Percentiles rank a stretch among this genome's conserved stretches.
Conservation (phyloP, 2,329 filamentous ascomycete genomes). For the Coleophoma cylindrospora region DNA sequence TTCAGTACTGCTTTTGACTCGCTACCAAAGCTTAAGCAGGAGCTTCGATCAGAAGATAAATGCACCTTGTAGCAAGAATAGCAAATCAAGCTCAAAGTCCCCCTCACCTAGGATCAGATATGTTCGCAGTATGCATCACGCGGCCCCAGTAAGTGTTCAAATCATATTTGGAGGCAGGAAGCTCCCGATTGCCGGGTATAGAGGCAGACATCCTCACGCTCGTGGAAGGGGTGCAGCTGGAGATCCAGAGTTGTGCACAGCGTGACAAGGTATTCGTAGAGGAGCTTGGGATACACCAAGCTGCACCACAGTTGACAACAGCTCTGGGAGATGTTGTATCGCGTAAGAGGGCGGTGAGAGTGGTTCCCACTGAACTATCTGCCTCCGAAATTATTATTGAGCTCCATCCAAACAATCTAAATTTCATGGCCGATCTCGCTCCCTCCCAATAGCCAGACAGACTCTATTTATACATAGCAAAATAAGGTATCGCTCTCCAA, state of each 20-base stretch:
- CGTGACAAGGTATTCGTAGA: neutral
- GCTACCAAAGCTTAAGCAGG: conserved; percentile 1
- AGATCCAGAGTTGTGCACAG: neutral
- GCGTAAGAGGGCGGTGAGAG: neutral
- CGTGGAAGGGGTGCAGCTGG: neutral
- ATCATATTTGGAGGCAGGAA: conserved; percentile 90
- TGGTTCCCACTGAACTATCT: neutral
- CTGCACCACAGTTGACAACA: neutral
- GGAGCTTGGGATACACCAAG: neutral
- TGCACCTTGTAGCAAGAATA: conserved; percentile 9
- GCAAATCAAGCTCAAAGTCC: conserved; percentile 15
- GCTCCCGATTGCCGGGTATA: conserved; percentile 65
- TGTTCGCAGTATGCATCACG: conserved; percentile 80
- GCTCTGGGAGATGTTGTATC: neutral
- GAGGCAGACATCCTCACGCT: conserved; percentile 54
- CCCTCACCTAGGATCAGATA: conserved; percentile 91
- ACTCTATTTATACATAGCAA: neutral
- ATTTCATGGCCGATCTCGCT: neutral
- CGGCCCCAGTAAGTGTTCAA: conserved; percentile 92
- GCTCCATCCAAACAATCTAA: neutral
- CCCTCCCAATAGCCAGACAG: neutral
- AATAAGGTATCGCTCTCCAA: neutral
- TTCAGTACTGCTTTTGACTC: neutral
- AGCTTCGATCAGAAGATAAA: conserved; percentile 3
- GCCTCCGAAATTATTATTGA: neutral